phyloP scores from a whole-genome alignment of 2,329 filamentous ascomycete species.

The Plectosphaerella plurivora region DNA sequence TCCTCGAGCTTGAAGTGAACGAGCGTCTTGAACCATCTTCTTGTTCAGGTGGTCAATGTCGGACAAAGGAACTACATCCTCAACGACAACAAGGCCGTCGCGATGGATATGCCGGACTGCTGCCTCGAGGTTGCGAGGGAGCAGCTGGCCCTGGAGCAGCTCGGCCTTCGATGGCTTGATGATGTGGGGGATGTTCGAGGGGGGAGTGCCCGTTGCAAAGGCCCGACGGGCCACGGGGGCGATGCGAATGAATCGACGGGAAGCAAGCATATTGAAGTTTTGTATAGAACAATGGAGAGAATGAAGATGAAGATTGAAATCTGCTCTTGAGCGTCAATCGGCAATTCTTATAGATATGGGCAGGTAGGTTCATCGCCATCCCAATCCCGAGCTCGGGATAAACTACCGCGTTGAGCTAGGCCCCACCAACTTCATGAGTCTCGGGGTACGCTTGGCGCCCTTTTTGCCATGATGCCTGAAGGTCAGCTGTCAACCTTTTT shows the following conservation, averaged over 20 bases:
- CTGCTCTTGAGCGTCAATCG: too few relatives aligned
- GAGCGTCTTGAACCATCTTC: slow-evolving; percentile 57
- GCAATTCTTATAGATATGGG: too few relatives aligned
- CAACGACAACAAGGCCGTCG: slow-evolving; percentile 54
- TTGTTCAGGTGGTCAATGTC: slow-evolving; percentile 51
- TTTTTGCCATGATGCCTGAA: slow-evolving; percentile 21
- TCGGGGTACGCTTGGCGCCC: too few relatives aligned
- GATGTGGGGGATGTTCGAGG: slow-evolving; percentile 7
- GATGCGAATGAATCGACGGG: not conserved
- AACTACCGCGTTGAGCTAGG: too few relatives aligned
- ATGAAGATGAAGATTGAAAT: too few relatives aligned
- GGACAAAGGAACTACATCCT: slow-evolving; percentile 44
- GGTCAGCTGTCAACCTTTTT: slow-evolving; percentile 23
- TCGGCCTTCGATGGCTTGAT: slow-evolving; percentile 34
- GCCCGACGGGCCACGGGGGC: not conserved
- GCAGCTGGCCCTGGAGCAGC: slow-evolving; percentile 29
- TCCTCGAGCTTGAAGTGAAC: slow-evolving; percentile 41
- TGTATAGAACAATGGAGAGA: too few relatives aligned
- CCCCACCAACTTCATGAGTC: too few relatives aligned
- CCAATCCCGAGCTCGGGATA: too few relatives aligned
- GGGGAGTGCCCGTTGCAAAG: not conserved
- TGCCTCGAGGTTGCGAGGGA: slow-evolving; percentile 47
- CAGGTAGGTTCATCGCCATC: too few relatives aligned
- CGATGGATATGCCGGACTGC: slow-evolving; percentile 45
- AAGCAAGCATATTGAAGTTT: not conserved